A percentile compares a stretch with the other conserved stretches of the same genome.
These are phyloP conservation scores for Skeletonema potamos DNA, from an alignment of 108 stramenopile genomes.

Conservation along the genomic window DNA sequence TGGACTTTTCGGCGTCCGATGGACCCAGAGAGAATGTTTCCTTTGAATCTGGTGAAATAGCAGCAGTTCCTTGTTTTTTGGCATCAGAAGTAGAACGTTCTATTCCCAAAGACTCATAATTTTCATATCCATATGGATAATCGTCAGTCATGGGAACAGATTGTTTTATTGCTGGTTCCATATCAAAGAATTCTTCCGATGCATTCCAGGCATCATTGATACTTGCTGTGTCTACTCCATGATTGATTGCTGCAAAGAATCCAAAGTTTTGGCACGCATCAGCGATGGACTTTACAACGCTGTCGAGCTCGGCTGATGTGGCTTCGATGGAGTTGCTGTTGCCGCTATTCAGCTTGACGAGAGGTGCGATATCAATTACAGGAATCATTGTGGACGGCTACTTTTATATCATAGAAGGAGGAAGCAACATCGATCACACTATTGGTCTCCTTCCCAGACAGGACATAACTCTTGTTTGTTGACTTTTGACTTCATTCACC, in stretches of 20 bases:
- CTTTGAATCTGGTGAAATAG: constrained; percentile 58
- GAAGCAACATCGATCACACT: too few relatives aligned
- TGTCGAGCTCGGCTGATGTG: neutral
- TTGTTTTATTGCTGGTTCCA: constrained; percentile 50
- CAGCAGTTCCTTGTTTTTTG: constrained; percentile 3
- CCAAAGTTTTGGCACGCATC: constrained; percentile 69
- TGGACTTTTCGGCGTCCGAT: constrained; percentile 41
- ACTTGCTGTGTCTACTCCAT: constrained; percentile 50
- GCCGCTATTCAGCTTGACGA: neutral
- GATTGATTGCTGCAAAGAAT: constrained; percentile 74
- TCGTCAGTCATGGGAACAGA: constrained; percentile 27
- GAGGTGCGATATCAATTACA: constrained; percentile 44
- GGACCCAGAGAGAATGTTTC: constrained; percentile 88
- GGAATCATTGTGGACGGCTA: constrained; percentile 7
- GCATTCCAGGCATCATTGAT: constrained; percentile 51
- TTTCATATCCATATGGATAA: constrained; percentile 85
- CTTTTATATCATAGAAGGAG: too few relatives aligned
- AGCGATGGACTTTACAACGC: constrained; percentile 48
- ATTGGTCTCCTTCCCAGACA: too few relatives aligned
- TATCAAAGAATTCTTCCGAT: constrained; percentile 70
- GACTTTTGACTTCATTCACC: too few relatives aligned
- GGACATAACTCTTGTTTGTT: too few relatives aligned
- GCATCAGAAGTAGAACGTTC: constrained; percentile 20
- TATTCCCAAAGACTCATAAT: constrained; percentile 50
- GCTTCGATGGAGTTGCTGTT: neutral